These are phyloP conservation scores for Maudiozyma bulderi DNA, from an alignment of 805 yeast genomes.

Conservation along the genomic window DNA sequence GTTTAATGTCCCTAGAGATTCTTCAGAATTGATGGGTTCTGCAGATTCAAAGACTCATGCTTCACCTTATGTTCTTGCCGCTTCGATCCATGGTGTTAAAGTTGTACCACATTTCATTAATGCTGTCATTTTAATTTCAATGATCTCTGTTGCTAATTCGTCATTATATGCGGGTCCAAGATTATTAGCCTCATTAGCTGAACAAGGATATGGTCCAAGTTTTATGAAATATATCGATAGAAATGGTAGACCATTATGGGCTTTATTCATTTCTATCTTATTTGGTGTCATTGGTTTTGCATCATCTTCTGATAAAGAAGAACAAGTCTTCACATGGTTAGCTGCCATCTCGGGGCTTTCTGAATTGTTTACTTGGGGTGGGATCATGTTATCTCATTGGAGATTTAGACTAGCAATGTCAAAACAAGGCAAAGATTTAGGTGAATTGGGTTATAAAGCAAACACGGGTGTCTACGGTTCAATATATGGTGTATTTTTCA, in stretches of 20 bases:
- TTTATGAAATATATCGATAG: constrained; percentile 44
- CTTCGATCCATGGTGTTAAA: constrained; percentile 48
- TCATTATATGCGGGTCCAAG: constrained; percentile 68
- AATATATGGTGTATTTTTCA: constrained; percentile 39
- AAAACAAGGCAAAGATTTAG: constrained; percentile 37
- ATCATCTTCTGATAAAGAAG: constrained; percentile 44
- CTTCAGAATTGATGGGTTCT: constrained; percentile 40
- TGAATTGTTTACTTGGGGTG: constrained; percentile 50
- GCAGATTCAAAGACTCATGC: constrained; percentile 45
- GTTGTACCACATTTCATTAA: constrained; percentile 67
- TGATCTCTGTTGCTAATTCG: constrained; percentile 68
- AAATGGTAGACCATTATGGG: constrained; percentile 49
- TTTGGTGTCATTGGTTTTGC: constrained; percentile 53
- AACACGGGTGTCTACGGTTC: constrained; percentile 44
- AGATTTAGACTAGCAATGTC: constrained; percentile 47
- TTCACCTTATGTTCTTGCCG: constrained; percentile 71
- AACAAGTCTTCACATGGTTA: constrained; percentile 50
- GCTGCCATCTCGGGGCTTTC: constrained; percentile 48
- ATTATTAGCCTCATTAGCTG: constrained; percentile 57
- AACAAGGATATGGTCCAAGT: constrained; percentile 60
- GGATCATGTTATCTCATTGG: constrained; percentile 43
- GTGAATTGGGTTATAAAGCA: constrained; percentile 44
- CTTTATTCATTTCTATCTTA: constrained; percentile 40
- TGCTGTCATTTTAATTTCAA: constrained; percentile 63
- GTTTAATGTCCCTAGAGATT: constrained; percentile 50